These are phyloP conservation scores for Cornus kousa DNA, from an alignment of 148 eudicot genomes.

Conservation along the genomic window DNA sequence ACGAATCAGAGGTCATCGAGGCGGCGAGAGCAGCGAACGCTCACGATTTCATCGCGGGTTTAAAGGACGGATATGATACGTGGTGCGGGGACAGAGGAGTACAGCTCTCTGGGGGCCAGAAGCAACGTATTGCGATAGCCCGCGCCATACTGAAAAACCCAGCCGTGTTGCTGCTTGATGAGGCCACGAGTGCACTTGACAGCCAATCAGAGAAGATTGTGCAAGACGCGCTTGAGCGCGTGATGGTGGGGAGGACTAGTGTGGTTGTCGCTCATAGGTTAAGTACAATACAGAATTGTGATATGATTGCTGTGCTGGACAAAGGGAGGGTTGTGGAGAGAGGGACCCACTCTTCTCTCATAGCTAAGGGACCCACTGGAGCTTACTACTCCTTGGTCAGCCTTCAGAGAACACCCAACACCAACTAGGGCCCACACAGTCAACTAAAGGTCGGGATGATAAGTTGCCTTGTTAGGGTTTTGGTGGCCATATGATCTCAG, in stretches of 20 bases:
- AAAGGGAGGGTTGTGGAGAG: slow-evolving; percentile 69
- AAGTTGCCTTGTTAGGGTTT: too few relatives aligned
- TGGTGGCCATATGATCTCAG: too few relatives aligned
- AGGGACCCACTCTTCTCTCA: slow-evolving; percentile 59
- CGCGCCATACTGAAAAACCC: slow-evolving; percentile 75
- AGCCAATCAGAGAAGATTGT: slow-evolving; percentile 70
- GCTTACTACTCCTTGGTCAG: slow-evolving; percentile 65
- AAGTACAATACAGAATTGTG: slow-evolving; percentile 69
- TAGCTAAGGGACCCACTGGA: slow-evolving; percentile 60
- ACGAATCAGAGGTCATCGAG: slow-evolving; percentile 54
- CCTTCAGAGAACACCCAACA: slow-evolving; percentile 45
- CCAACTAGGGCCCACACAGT: not conserved
- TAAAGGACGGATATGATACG: slow-evolving; percentile 68
- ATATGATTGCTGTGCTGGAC: slow-evolving; percentile 67
- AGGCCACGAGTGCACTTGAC: slow-evolving; percentile 86
- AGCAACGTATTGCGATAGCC: slow-evolving; percentile 82
- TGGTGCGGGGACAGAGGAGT: slow-evolving; percentile 75
- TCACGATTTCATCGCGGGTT: slow-evolving; percentile 57
- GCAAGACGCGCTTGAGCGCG: slow-evolving; percentile 73
- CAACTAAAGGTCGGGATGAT: too few relatives aligned
- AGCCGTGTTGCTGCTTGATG: slow-evolving; percentile 55
- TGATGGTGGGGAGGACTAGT: slow-evolving; percentile 74
- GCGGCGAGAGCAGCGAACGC: slow-evolving; percentile 83
- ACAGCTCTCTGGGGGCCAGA: slow-evolving; percentile 85
- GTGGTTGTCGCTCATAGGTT: slow-evolving; percentile 82